Evolutionary conservation across 306 rosid genomes (phyloP), one percentile per base, ranked within the genome.

Genomic region (Aeschynomene evenia): DNA sequence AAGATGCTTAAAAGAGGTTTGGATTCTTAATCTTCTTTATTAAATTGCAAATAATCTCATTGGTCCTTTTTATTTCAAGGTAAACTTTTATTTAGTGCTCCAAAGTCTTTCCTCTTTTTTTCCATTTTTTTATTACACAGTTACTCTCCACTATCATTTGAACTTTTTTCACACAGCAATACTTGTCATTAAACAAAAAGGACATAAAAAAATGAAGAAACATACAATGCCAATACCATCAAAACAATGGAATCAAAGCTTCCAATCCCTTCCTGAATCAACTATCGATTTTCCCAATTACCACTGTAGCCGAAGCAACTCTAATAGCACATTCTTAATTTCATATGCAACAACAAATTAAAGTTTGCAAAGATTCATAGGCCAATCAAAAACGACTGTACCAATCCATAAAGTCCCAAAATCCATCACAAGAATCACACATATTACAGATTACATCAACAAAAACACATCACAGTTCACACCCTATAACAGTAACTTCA

Each of bases 61-160:
- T 9, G 26, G n/a, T 9, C 33, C 21, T 53, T 51, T 68, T 26
- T 12, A 23, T 28, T 50, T 66, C 28, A 6, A 14, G 6, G 20
- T 12, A 24, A 28, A 26, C 11, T 9, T 53, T 9, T 59, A 34
- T 45, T 53, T 5, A 37, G 20, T 15, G 28, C 42, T n/a, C 53
- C 52, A 37, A 15, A 53, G n/a, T 45, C 21, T n/a, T 10, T 45
- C 19, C 51, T 45, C 20, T 45, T 45, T 14, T 12, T 15, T 16
- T 45, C 12, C 1, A n/a, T 45, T 16, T 45, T 45, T n/a, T 45
- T n/a, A 45, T n/a, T n/a, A n/a, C 51, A 18, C 51, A 45, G 51
- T 7, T 45, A 49, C 63, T 40, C 28, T 31, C 68, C 36, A 39
- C 72, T 55, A 45, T 65, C 74, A 23, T 48, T 16, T 21, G 37